Evolutionary conservation across 2,329 filamentous ascomycete species (phyloP), one percentile per base, ranked within the genome.

Genomic region (Dothiorella sarmentorum): DNA sequence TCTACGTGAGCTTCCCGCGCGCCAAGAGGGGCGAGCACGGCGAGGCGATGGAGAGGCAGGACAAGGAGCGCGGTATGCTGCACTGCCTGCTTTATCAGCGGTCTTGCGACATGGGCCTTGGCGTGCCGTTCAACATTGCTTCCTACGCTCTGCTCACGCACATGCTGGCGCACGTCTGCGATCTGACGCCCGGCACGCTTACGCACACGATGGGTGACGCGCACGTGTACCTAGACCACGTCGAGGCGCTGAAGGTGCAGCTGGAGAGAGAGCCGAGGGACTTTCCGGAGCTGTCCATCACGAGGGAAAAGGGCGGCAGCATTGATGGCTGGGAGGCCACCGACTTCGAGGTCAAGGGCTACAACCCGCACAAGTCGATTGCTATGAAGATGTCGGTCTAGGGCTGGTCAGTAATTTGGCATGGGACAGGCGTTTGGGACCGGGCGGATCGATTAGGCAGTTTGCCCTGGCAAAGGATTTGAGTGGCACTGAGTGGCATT

Each of bases 361-460:
- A 99, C 73, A 84, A 92, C 51, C 93, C 94, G 59, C 91, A 97
- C 73, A 93, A 92, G 78, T 83, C 83, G 4, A 96, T 99, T 76
- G 83, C 89, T 43, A 99, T 99, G 94, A 97, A 97, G 79, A 99
- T 99, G 94, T 95, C 90, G 69, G 93, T 97, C 60, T 91, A 58
- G 56, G 15, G 15, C 5, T 4, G 7, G 40, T 13, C 3, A 22
- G n/a, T 7, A 15, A 17, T 18, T 40, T 38, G 35, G 45, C 45
- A 51, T 51, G 7, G 35, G 24, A 20, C n/a, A 24, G 49, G 49
- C 49, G 49, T 53, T 53, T 15, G 13, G 31, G 20, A n/a, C 18
- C 18, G 9, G 18, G 40, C 13, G 13, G 45, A 20, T 15, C 17
- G 13, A 20, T 4, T 24, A 47, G 17, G 17, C 6, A 24, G 31